These are phyloP conservation scores for Immersiporthe knoxdaviesiana DNA, from an alignment of 2,329 filamentous ascomycete species.

Conservation along the genomic window DNA sequence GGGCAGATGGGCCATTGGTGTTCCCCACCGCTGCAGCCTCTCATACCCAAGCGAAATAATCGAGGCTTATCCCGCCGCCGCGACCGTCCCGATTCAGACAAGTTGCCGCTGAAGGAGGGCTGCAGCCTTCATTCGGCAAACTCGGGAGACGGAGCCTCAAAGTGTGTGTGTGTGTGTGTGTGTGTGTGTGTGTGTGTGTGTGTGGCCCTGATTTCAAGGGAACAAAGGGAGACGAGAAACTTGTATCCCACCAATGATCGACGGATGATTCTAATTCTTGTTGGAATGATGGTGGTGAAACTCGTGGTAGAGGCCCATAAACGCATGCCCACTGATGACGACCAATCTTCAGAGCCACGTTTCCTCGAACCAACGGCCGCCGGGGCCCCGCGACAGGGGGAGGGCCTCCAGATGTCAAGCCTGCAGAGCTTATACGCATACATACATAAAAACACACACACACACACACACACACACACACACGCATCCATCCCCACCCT, in stretches of 20 bases:
- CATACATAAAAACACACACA: background rate
- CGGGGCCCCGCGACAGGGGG: background rate
- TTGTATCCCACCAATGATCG: background rate
- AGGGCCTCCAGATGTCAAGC: background rate
- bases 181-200: background rate
- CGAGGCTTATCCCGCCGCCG: constrained; percentile 19
- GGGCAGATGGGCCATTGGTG: background rate
- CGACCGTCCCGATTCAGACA: constrained; percentile 20
- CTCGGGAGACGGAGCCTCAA: constrained; percentile 19
- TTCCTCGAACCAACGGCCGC: constrained; percentile 2
- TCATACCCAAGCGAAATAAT: constrained; percentile 29
- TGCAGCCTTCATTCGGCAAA: constrained; percentile 15
- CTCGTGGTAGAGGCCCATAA: background rate
- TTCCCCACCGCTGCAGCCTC: constrained; percentile 24
- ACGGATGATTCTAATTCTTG: background rate
- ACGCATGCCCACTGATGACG: background rate
- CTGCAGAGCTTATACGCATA: background rate
- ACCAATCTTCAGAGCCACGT: background rate
- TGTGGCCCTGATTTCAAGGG: background rate
- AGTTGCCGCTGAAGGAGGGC: constrained; percentile 5
- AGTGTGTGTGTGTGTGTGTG: background rate
- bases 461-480: too few relatives aligned
- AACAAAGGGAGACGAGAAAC: background rate
- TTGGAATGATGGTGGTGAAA: background rate
- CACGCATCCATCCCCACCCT: background rate